Base-by-base conservation (phyloP, 495 filamentous ascomycete genomes). In the Aspergillus sclerotiicarbonarius region DNA sequence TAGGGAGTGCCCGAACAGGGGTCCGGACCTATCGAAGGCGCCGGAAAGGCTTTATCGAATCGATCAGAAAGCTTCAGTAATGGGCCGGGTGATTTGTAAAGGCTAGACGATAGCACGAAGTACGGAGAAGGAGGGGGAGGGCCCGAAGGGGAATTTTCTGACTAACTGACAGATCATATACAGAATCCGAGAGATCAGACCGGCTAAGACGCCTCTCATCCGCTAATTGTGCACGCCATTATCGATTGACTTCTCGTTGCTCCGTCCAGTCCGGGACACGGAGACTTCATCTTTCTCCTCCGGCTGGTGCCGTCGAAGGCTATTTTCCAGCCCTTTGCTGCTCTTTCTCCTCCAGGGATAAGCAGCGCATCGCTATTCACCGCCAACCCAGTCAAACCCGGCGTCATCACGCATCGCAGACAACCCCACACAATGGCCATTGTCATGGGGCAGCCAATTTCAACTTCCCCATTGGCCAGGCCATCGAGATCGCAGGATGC, bases 121-220 rank as follows among this genome's bases (percentile, higher is more conserved):
- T 16, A 30, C 6, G 31, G 32, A 29, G 20, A 13, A 16, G 39
- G 29, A n/a, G n/a, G 48, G 13, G 37, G 37, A 41, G 13, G 37
- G 37, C 5, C 13, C 13, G 6, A 12, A 41, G 37, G 37, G 37
- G 37, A 41, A n/a, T 41, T 41, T 37, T 43, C 16, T 25, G 35
- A 31, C 37, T 19, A 25, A 4, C 54, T 57, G 46, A 57, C 54
- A 51, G 45, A 57, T 57, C 54, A 57, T 9, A 48, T 46, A 13
- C 32, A 9, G 25, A 25, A 56, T 49, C 44, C 43, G 43, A 47
- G 53, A 16, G 45, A 45, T 47, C 44, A 18, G 32, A 15, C 30
- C 44, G 7, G 44, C 31, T 48, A 48, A 33, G 43, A 47, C 44
- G 43, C 30, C 41, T 56, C 53, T 29, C 52, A 54, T 54, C 39